Base-by-base conservation (phyloP, 345 rosid species). In the Cardamine occulta region DNA sequence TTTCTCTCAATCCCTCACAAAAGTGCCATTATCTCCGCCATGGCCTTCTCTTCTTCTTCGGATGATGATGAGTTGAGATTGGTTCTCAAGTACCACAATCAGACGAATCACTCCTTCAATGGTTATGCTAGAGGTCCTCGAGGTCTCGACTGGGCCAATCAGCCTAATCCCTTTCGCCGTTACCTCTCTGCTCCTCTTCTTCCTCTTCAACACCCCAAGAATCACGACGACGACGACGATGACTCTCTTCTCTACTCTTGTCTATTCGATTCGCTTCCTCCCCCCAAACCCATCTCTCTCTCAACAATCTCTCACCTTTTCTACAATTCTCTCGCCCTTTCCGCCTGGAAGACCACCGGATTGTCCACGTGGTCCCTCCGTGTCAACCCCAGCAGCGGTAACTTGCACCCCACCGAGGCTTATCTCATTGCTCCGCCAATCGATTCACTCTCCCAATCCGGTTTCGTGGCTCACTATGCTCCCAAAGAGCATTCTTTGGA, bases 381-480 rank as follows among this genome's bases (percentile, higher is more conserved):
- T 70, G 96, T 87, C 63, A 93, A 93, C 85, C 98, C 98, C 59
- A 90, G 98, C 75, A 93, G 98, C 79, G 98, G 98, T 35, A 93
- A 93, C 77, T 67, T 93, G 28, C 96, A 90, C 80, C 98, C 96
- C 13, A 87, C 95, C 3, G 96, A 93, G 59, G 81, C 95, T 21
- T 93, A 93, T 67, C 74, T 93, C 44, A 87, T 93, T 32, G 71
- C 93, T 61, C 95, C 98, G 1, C 85, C 85, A 2, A 74, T 93
- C 31, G 73, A 77, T 8, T 82, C 86, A 0, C 64, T 93, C 48
- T 86, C 78, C 7, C 70, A 45, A 69, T 80, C 90, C 0, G 66
- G 89, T 65, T 88, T 93, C 62, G 88, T 90, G 1, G 90, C 96
- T 1, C 98, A 93, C 69, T 90, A 93, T 32, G 93, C 91, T 23